Conservation (phyloP, 768 basidiomycete species). For the Pleurotus sapidus region DNA sequence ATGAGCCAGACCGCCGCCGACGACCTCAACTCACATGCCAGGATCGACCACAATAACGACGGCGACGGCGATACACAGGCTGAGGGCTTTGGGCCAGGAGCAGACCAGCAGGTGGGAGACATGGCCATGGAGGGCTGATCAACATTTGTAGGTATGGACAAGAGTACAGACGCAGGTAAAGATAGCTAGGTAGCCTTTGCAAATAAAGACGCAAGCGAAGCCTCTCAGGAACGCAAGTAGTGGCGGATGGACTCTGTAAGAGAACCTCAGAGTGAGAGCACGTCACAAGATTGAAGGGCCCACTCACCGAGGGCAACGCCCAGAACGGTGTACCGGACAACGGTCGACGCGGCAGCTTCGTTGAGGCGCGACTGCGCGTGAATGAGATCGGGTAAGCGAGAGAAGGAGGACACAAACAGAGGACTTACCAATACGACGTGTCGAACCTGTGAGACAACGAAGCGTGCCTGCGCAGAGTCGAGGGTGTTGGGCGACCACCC, state of each 20-base stretch:
- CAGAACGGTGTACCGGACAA: neutral
- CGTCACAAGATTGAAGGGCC: neutral
- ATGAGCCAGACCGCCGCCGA: neutral
- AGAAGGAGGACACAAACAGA: neutral
- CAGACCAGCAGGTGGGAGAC: too few species aligned
- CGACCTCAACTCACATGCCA: too few species aligned
- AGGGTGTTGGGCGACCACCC: neutral
- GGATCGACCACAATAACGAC: too few species aligned
- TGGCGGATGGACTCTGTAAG: neutral
- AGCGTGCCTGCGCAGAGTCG: neutral
- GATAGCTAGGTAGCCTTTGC: too few species aligned
- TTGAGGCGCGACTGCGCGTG: neutral
- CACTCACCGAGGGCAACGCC: neutral
- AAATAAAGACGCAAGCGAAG: neutral
- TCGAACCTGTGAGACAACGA: neutral
- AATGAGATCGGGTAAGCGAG: neutral
- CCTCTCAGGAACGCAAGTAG: neutral
- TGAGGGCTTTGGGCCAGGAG: too few species aligned
- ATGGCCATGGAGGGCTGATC: too few species aligned
- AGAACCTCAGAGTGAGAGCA: neutral
- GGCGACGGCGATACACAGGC: too few species aligned
- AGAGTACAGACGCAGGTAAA: too few species aligned
- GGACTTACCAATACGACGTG: neutral
- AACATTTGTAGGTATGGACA: too few species aligned
- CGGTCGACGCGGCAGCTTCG: neutral